Evolutionary conservation across 73 alveolate genomes (phyloP), one percentile per base, ranked within the genome.

Genomic region (Effrenium voratum): DNA sequence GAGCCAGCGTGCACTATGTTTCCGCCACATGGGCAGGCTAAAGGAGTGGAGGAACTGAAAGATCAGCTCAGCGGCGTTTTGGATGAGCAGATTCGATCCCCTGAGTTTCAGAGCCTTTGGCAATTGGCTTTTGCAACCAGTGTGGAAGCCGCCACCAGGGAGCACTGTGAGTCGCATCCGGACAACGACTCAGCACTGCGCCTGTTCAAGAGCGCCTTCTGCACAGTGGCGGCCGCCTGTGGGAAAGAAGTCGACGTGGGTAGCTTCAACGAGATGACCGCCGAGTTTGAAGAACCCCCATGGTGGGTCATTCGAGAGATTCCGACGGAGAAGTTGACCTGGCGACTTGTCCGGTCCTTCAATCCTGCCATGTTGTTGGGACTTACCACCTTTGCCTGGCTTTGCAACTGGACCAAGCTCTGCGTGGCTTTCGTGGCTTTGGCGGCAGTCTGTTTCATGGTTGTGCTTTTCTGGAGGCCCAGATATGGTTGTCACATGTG

Each of bases 171-270:
- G n/a, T 10, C 43, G 1, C 45, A 22, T 30, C 79, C 79, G 41
- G 79, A 36, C 3, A 66, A 15, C 41, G 79, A 66, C 13, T 66
- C 79, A 41, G 79, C 79, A 66, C 79, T 66, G 43, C 79, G 79
- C 79, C n/a, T 66, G 79, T 66, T 66, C 79, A 24, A 66, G 44
- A 66, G 79, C 12, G 79, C 79, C 43, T 66, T 36, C 79, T 32
- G 22, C 22, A 66, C 79, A 66, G 79, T 66, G 79, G 79, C 46
- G 79, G 79, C 79, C n/a, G 79, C 79, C n/a, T 66, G 45, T 41
- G 79, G 41, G 44, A 24, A 41, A 66, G 79, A 22, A 30, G 40
- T 41, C 26, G 79, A 66, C 79, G 15, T 66, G 41, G 79, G n/a
- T 36, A 41, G 13, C 46, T 66, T 36, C 79, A 66, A 66, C 1